Conservation (phyloP, 202 grass and related monocot genomes). For the Digitaria exilis region DNA sequence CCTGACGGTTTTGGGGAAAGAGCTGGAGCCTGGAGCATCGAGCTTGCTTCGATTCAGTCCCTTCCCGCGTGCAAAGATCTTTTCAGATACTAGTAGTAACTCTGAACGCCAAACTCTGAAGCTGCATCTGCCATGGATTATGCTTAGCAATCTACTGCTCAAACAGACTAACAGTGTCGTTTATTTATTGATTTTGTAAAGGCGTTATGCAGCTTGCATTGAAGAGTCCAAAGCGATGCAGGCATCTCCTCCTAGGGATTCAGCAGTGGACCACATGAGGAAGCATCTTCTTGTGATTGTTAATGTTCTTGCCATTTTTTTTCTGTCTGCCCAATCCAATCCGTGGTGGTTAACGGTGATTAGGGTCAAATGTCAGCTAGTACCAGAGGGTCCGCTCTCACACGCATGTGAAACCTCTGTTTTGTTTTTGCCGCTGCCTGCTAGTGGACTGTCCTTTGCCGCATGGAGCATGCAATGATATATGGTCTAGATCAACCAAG, state of each 20-base stretch:
- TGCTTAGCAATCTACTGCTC: neutral
- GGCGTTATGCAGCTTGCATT: slow-evolving; percentile 43
- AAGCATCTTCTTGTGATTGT: slow-evolving; percentile 63
- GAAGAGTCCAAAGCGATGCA: slow-evolving; percentile 52
- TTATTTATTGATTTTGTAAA: slow-evolving; percentile 38
- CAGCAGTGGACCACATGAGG: slow-evolving; percentile 55
- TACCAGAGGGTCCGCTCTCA: slow-evolving; percentile 22
- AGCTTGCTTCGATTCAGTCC: slow-evolving; percentile 37
- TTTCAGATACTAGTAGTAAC: neutral
- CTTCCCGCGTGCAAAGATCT: slow-evolving; percentile 26
- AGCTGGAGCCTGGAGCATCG: slow-evolving; percentile 34
- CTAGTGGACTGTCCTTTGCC: slow-evolving; percentile 47
- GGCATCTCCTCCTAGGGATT: slow-evolving; percentile 49
- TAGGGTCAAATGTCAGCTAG: slow-evolving; percentile 38
- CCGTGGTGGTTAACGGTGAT: slow-evolving; percentile 37
- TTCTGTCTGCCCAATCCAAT: slow-evolving; percentile 29
- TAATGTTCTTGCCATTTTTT: slow-evolving; percentile 37
- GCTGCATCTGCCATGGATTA: slow-evolving; percentile 25
- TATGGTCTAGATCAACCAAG: neutral
- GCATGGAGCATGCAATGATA: slow-evolving; percentile 46
- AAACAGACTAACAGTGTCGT: slow-evolving; percentile 26
- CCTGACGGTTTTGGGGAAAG: slow-evolving; percentile 31
- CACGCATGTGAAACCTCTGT: slow-evolving; percentile 52
- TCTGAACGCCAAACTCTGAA: slow-evolving; percentile 21
- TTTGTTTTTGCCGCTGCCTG: slow-evolving; percentile 32